Evolutionary conservation across 495 filamentous ascomycete genomes (phyloP).

Genomic region (Xylaria telfairii): DNA sequence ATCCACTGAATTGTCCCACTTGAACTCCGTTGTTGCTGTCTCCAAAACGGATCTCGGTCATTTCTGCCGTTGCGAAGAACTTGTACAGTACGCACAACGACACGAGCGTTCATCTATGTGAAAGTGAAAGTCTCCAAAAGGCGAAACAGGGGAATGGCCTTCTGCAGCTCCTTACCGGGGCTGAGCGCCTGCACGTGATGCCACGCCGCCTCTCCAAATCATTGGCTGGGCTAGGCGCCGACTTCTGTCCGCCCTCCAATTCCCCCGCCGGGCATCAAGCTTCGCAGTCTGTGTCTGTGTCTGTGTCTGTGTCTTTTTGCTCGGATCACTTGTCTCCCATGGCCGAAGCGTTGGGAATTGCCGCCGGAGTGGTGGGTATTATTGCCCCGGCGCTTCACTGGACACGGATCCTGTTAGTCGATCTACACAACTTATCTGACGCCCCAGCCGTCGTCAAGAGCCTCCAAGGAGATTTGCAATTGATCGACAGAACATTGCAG

Average conservation of each 20-base stretch:
- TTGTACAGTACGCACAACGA: not conserved
- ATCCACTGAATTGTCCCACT: conserved; percentile 39
- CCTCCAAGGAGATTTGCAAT: conserved; percentile 42
- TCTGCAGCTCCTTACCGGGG: not conserved
- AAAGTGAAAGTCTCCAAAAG: not conserved
- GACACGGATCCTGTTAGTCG: conserved; percentile 43
- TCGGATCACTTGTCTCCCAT: conserved; percentile 33
- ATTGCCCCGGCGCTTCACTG: conserved; percentile 46
- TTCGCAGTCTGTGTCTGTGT: too few relatives aligned
- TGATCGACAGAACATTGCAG: conserved; percentile 40
- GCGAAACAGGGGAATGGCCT: not conserved
- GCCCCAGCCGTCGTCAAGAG: conserved; percentile 42
- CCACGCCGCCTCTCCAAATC: too few relatives aligned
- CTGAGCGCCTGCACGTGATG: not conserved
- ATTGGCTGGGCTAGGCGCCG: too few relatives aligned
- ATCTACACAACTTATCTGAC: conserved; percentile 48
- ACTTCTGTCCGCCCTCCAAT: too few relatives aligned
- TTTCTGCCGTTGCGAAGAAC: not conserved
- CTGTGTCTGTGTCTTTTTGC: too few relatives aligned
- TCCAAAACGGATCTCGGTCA: conserved; percentile 32
- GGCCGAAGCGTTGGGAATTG: conserved; percentile 46
- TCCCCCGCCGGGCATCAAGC: too few relatives aligned
- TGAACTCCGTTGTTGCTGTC: conserved; percentile 37
- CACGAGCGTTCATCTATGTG: not conserved
- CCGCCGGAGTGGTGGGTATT: conserved; percentile 45